phyloP scores from a whole-genome alignment of 352 stramenopile genomes.

The Globisporangium uncinulatum region DNA sequence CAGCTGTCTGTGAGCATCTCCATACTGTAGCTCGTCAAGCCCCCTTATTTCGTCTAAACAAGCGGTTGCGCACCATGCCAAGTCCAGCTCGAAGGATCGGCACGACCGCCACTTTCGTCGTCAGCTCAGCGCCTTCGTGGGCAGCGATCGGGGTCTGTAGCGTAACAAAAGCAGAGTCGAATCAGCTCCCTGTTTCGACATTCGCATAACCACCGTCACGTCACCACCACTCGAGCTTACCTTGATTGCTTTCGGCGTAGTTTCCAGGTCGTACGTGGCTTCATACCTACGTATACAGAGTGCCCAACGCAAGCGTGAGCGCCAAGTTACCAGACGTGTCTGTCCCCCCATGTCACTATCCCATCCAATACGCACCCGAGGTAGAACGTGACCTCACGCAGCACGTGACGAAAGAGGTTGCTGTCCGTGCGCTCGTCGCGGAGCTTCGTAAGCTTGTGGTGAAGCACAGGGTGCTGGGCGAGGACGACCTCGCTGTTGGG shows the following conservation, averaged over 20 bases:
- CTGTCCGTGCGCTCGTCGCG: conserved; percentile 91
- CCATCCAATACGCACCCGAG: conserved; percentile 84
- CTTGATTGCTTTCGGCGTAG: conserved; percentile 66
- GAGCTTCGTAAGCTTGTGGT: conserved; percentile 96
- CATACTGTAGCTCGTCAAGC: not conserved
- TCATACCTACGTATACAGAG: conserved; percentile 46
- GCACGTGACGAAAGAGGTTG: conserved; percentile 91
- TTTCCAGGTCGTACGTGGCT: conserved; percentile 66
- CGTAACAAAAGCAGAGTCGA: not conserved
- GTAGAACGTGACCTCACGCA: conserved; percentile 98
- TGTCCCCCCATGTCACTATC: not conserved
- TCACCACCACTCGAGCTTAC: conserved; percentile 16
- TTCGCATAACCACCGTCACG: not conserved
- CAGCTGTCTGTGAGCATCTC: conserved; percentile 1
- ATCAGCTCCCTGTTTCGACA: too few species aligned
- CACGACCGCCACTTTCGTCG: conserved; percentile 91
- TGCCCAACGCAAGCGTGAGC: not conserved
- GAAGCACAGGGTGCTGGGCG: conserved; percentile 88
- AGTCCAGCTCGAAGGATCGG: conserved; percentile 94
- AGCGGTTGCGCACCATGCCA: conserved; percentile 49
- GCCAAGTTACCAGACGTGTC: not conserved
- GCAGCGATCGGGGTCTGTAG: conserved; percentile 63
- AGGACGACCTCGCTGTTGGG: conserved; percentile 75
- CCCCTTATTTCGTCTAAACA: too few species aligned
- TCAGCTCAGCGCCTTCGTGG: conserved; percentile 84